Base-by-base conservation (phyloP, 2,329 filamentous ascomycete species). In the Xylariaceae sp. region DNA sequence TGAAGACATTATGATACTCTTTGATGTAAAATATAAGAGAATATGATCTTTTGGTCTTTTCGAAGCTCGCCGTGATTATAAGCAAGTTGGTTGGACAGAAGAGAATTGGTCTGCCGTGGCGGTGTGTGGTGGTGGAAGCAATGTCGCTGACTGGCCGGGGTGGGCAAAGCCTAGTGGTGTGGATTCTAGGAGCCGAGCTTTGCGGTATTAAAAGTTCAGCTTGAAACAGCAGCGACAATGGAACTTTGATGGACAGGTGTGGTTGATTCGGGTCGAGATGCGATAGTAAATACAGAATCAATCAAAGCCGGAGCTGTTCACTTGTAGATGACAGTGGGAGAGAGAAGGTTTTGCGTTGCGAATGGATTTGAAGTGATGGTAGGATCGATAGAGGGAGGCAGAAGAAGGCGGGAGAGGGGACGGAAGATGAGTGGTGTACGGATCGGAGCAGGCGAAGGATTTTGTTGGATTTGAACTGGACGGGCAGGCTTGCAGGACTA, bases 1-100 rank as follows among this genome's bases (percentile, higher is more conserved):
- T 61, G 74, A 71, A 67, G 80, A 78, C 79, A 83, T 82, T 65
- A 65, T 73, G 50, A 39, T 19, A 37, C 40, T 41, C 30, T 49
- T 42, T 50, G 38, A 26, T 42, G 44, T 26, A 38, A 40, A 41
- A 44, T 45, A 43, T 42, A 41, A 30, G 46, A 45, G 48, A 47
- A 43, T 47, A 15, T 38, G 42, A 48, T 33, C 50, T 35, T 18
- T 35, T 35, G 9, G 18, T 35, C 9, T 19, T 35, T 12, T 18
- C 17, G 7, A 32, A 17, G 7, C 7, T 32, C 30, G 30, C 30
- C 30, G 30, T n/a, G n/a, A n/a, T 32, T 26, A 26, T 26, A 26
- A 26, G 22, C 6, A 26, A 26, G 13, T 12, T 51, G 48, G 50
- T 53, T 50, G 49, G 47, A 51, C 46, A 49, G 42, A 43, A 35